Evolutionary conservation across 2,329 filamentous ascomycete species (phyloP).

Genomic region (Penicillium sp.): DNA sequence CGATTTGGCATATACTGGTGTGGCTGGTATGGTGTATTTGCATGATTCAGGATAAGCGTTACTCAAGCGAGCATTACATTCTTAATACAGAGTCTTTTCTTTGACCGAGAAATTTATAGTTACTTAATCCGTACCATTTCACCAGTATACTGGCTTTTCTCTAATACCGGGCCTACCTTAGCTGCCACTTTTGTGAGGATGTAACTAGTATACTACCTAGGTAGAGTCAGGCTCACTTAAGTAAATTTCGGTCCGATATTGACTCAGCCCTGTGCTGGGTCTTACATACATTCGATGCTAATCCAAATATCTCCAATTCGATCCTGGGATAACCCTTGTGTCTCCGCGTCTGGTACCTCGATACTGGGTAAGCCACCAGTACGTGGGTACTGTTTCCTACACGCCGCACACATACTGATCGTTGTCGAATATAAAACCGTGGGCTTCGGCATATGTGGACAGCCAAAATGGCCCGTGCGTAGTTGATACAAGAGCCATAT

Average conservation of each 20-base stretch:
- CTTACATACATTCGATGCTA: background rate
- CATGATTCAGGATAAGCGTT: constrained; percentile 11
- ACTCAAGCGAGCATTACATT: constrained; percentile 6
- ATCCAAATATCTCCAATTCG: background rate
- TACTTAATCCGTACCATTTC: background rate
- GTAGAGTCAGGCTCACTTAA: background rate
- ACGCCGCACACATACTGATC: no score
- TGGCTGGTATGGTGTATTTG: constrained; percentile 5
- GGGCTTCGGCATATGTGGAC: background rate
- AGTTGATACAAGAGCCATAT: background rate
- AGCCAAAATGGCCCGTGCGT: background rate
- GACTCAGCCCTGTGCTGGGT: no score
- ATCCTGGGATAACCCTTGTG: background rate
- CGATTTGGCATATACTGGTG: constrained; percentile 12
- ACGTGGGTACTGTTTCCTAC: background rate
- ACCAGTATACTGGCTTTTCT: background rate
- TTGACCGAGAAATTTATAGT: background rate
- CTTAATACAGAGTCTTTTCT: background rate
- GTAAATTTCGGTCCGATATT: background rate
- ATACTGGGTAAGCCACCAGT: background rate
- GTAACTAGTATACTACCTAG: no score
- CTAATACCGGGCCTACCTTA: no score
- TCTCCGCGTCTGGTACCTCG: background rate
- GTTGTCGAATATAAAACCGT: background rate
- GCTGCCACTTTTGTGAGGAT: background rate